These are phyloP conservation scores for Nemania diffusa DNA, from an alignment of 2,329 filamentous ascomycete species.

Conservation along the genomic window DNA sequence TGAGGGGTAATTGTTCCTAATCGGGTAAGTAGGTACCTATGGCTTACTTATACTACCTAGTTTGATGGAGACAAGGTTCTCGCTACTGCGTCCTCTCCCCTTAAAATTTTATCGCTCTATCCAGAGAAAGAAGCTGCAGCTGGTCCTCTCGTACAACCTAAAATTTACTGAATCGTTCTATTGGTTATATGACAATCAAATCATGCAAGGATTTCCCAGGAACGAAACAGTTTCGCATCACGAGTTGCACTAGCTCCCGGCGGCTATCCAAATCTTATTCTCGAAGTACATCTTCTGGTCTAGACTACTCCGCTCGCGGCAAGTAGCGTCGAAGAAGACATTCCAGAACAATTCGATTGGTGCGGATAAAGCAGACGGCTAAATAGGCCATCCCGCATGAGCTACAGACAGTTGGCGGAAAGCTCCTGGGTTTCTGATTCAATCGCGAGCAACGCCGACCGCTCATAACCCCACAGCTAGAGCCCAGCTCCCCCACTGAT, in stretches of 20 bases:
- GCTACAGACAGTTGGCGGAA: background rate
- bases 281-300: background rate
- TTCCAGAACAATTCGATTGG: slow-evolving; percentile 28
- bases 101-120: background rate
- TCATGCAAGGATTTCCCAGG: background rate
- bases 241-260: slow-evolving; percentile 3
- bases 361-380: slow-evolving; percentile 35
- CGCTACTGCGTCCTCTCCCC: background rate
- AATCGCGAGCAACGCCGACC: slow-evolving; percentile 3
- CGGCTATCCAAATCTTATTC: background rate
- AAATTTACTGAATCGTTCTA: too few species aligned
- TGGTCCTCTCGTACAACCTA: background rate
- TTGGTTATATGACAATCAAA: background rate
- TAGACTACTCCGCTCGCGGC: background rate
- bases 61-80: background rate
- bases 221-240: background rate
- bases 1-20: slow-evolving; percentile 20
- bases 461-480: background rate
- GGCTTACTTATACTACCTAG: background rate
- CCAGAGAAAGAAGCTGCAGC: too few species aligned
- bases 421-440: slow-evolving; percentile 1
- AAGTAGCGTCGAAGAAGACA: background rate
- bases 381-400: slow-evolving; percentile 29
- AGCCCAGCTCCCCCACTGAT: background rate
- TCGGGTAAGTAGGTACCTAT: slow-evolving; percentile 17